Evolutionary conservation across 2,329 filamentous ascomycete genomes (phyloP).

Genomic region (Thyridium curvatum): DNA sequence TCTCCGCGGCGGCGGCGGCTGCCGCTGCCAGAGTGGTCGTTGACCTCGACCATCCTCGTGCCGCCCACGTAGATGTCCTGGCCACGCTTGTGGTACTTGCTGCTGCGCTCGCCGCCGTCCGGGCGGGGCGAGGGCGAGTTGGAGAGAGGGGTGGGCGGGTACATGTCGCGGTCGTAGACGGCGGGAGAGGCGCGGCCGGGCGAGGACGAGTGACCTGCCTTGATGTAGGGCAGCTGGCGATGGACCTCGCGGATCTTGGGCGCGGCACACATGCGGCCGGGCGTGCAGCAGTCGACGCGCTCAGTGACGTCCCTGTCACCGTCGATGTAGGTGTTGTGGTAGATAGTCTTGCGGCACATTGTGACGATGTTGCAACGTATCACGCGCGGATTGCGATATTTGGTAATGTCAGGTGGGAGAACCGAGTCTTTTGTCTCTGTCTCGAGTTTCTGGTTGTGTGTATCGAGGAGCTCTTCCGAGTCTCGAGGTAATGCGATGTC

Average conservation of each 20-base stretch:
- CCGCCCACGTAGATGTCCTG: conserved; percentile 2
- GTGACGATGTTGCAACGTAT: conserved; percentile 12
- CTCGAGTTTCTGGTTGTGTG: too few species aligned
- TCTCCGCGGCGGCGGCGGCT: conserved; percentile 10
- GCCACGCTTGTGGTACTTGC: background rate
- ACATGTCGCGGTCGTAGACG: background rate
- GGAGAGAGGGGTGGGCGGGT: conserved; percentile 3
- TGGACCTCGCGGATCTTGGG: conserved; percentile 16
- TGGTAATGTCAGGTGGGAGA: background rate
- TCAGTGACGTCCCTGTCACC: conserved; percentile 21
- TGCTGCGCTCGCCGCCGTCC: background rate
- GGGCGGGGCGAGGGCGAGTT: conserved; percentile 3
- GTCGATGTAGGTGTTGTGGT: conserved; percentile 24
- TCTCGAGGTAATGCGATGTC: background rate
- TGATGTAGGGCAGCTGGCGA: conserved; percentile 17
- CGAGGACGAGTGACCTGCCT: conserved; percentile 4
- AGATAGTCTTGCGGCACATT: conserved; percentile 25
- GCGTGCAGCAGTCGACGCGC: conserved; percentile 19
- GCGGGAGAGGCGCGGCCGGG: background rate
- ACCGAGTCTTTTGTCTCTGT: background rate
- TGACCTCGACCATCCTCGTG: background rate
- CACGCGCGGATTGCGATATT: background rate
- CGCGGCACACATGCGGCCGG: conserved; percentile 18
- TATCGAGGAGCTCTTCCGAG: background rate
- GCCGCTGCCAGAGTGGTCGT: conserved; percentile 4